Percentiles rank a stretch among this genome's conserved stretches.
phyloP scores from a whole-genome alignment of 768 basidiomycete genomes.

The Gautieria morchelliformis region DNA sequence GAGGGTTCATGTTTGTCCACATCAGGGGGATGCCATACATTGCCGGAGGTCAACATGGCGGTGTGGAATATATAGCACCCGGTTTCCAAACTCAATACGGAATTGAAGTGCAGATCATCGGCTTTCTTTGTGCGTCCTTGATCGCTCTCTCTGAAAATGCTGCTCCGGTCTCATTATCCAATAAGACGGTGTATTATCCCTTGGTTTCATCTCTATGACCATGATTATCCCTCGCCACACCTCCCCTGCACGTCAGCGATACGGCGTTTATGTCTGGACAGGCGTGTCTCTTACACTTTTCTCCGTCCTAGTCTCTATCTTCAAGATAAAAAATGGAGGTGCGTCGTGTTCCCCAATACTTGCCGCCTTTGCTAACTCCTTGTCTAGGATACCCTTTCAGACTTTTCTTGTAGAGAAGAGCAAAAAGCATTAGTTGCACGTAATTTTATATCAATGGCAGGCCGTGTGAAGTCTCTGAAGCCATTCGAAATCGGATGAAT shows the following conservation, averaged over 20 bases:
- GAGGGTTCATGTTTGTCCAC: slow-evolving; percentile 93
- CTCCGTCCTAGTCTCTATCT: slow-evolving; percentile 77
- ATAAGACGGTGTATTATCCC: slow-evolving; percentile 73
- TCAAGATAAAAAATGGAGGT: slow-evolving; percentile 89
- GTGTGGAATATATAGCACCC: slow-evolving; percentile 70
- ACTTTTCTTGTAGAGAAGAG: slow-evolving; percentile 45
- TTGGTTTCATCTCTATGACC: slow-evolving; percentile 72
- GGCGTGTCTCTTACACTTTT: slow-evolving; percentile 75
- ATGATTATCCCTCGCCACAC: slow-evolving; percentile 58
- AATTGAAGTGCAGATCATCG: slow-evolving; percentile 84
- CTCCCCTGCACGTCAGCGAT: slow-evolving; percentile 64
- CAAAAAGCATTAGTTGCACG: background rate
- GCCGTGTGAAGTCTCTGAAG: too few relatives aligned
- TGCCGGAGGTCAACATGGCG: slow-evolving; percentile 35
- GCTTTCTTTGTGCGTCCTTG: slow-evolving; percentile 65
- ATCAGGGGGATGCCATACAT: slow-evolving; percentile 73
- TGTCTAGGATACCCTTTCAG: slow-evolving; percentile 70
- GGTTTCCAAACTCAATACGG: slow-evolving; percentile 90
- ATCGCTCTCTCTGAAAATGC: background rate
- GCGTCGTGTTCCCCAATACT: slow-evolving; percentile 12
- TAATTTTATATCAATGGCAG: background rate
- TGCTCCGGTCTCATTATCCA: background rate
- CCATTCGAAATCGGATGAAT: too few relatives aligned
- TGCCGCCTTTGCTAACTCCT: background rate
- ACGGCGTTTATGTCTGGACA: slow-evolving; percentile 87